Base-by-base conservation (phyloP, 352 stramenopile species). In the Pythium scleroteichum region DNA sequence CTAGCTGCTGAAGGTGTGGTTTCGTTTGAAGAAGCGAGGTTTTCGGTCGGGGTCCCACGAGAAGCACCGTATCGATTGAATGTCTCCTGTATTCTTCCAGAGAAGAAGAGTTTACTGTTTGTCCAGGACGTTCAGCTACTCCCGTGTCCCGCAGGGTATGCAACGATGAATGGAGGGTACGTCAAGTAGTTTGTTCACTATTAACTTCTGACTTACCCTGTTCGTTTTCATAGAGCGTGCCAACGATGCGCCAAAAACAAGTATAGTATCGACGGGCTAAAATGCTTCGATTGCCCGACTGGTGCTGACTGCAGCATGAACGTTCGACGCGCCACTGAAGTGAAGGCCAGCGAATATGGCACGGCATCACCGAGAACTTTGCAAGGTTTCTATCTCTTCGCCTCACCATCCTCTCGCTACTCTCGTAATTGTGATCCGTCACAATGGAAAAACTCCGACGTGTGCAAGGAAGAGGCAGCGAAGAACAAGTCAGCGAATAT, bases 231-330 rank as follows among this genome's bases (percentile, higher is more conserved):
- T 69, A 90, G 75, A n/a, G 66, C 76, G 35, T 90, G 80, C 26
- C 61, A 62, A 1, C 79, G 80, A 8, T 90, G 78, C 35, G n/a
- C 26, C 27, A 82, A 68, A 63, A 72, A 75, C 27, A 72, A 60
- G 20, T 90, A 88, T 62, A 88, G 80, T 54, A 71, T 90, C 66
- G 76, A 90, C 32, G 80, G 80, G 0, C 10, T 75, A 0, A 69
- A 65, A 22, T 90, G 80, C 29, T 90, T 82, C 32, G 59, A 77
- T 19, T 90, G 80, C 24, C 80, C 80, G 0, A 51, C 53, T 4
- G 80, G 76, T 1, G 75, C 76, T 0, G 59, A 63, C 8, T 90
- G 80, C 32, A 86, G 75, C 19, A 72, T 78, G 53, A 75, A 63
- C 5, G 75, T 85, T 23, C 78, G 78, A 2, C 76, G 78, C 9